Evolutionary conservation across 306 rosid genomes (phyloP).

Genomic region (Elaeagnus macrophylla): DNA sequence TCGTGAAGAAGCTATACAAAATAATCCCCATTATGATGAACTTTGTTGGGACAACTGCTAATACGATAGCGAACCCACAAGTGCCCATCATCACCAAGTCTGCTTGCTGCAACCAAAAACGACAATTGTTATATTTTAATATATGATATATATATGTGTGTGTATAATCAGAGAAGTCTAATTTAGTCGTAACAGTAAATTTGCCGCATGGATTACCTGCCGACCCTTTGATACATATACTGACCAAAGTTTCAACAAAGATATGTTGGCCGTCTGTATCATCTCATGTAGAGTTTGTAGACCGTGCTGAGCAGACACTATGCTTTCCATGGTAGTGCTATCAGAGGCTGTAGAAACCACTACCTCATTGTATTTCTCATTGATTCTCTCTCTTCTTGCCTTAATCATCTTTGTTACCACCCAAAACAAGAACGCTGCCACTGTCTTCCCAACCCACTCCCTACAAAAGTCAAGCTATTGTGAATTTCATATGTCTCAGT

Average conservation of each 20-base stretch:
- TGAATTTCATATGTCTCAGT: constrained; percentile 4
- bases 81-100: constrained; percentile 49
- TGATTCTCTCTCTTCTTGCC: constrained; percentile 33
- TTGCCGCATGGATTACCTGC: constrained; percentile 43
- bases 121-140: background rate
- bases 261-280: constrained; percentile 55
- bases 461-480: constrained; percentile 29
- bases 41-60: constrained; percentile 62
- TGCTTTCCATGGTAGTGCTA: constrained; percentile 55
- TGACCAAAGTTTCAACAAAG: constrained; percentile 70
- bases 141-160: no score
- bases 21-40: constrained; percentile 44
- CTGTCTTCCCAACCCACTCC: constrained; percentile 86
- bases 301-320: constrained; percentile 82
- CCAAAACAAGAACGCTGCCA: constrained; percentile 58
- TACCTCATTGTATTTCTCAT: constrained; percentile 52
- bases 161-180: background rate
- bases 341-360: constrained; percentile 50
- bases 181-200: background rate
- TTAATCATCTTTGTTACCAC: constrained; percentile 46
- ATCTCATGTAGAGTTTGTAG: constrained; percentile 51
- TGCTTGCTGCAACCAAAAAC: constrained; percentile 56
- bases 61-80: constrained; percentile 37
- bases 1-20: constrained; percentile 38
- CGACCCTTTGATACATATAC: constrained; percentile 61